Percentiles rank a stretch among this genome's conserved stretches.
Evolutionary conservation across 768 basidiomycete species (phyloP).

Genomic region (Podaxis mareebaensis): DNA sequence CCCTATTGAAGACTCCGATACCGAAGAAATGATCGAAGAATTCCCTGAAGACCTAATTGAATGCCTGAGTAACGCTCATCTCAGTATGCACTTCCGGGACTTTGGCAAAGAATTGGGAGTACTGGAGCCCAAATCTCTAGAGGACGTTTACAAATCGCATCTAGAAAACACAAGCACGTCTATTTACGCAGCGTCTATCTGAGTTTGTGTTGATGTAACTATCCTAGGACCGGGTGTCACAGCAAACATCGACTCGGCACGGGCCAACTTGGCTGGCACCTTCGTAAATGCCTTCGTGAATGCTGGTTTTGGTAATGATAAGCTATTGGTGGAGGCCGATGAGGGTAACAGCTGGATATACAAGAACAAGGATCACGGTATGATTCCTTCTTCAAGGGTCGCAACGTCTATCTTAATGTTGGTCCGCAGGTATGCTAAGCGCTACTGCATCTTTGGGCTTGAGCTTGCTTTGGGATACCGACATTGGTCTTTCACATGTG

Average conservation of each 20-base stretch:
- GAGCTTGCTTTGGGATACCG: slow-evolving; percentile 94
- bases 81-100: slow-evolving; percentile 82
- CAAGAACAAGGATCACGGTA: slow-evolving; percentile 99
- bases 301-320: slow-evolving; percentile 98
- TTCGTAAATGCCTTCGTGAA: slow-evolving; percentile 99
- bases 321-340: slow-evolving; percentile 95
- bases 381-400: slow-evolving; percentile 17
- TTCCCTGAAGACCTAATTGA: slow-evolving; percentile 81
- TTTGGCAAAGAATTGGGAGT: slow-evolving; percentile 96
- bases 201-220: not conserved
- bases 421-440: slow-evolving; percentile 81
- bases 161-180: slow-evolving; percentile 81
- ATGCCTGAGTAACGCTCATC: slow-evolving; percentile 81
- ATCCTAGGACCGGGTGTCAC: slow-evolving; percentile 60
- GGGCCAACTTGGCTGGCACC: slow-evolving; percentile 92
- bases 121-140: slow-evolving; percentile 83
- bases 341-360: slow-evolving; percentile 99
- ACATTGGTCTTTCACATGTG: slow-evolving; percentile 88
- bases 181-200: not conserved
- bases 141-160: slow-evolving; percentile 98
- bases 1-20: slow-evolving; percentile 48
- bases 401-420: slow-evolving; percentile 2
- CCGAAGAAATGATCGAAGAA: slow-evolving; percentile 59
- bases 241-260: slow-evolving; percentile 87
- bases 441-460: slow-evolving; percentile 94